These are phyloP conservation scores for Yarrowia osloensis DNA, from an alignment of 805 yeast genomes.

Conservation along the genomic window DNA sequence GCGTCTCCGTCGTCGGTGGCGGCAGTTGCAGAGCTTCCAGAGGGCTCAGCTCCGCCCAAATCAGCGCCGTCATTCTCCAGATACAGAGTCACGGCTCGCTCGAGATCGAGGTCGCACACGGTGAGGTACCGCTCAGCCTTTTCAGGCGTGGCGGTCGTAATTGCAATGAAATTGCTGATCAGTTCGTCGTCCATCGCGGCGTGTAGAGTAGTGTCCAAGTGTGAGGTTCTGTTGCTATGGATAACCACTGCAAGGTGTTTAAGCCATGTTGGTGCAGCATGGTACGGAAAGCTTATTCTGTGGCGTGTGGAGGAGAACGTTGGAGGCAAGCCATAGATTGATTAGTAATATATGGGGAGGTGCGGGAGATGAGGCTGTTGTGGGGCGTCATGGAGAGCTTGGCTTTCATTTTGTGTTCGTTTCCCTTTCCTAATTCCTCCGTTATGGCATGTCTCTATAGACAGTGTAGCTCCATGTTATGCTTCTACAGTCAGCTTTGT, in stretches of 20 bases:
- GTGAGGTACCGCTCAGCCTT: slow-evolving; percentile 76
- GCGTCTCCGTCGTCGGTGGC: neutral
- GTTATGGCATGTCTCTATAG: no score
- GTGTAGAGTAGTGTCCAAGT: neutral
- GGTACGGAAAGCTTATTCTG: neutral
- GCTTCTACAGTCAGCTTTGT: no score
- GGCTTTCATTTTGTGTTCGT: no score
- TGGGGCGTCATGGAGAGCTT: no score
- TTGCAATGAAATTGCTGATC: slow-evolving; percentile 75
- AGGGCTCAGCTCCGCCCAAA: slow-evolving; percentile 34
- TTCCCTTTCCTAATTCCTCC: no score
- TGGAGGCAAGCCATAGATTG: neutral
- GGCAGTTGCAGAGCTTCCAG: neutral
- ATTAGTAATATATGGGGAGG: neutral
- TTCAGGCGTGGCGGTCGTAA: slow-evolving; percentile 72
- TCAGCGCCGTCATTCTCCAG: slow-evolving; percentile 58
- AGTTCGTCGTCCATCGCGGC: slow-evolving; percentile 38
- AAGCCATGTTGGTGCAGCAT: neutral
- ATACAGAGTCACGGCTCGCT: slow-evolving; percentile 79
- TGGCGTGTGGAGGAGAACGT: neutral
- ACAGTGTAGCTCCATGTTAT: no score
- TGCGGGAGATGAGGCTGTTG: no score
- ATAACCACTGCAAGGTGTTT: neutral
- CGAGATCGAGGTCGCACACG: slow-evolving; percentile 74
- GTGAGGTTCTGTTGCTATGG: neutral